A percentile compares a stretch with the other conserved stretches of the same genome.
Evolutionary conservation across 129 eudicot genomes (phyloP).

Genomic region (Calendula officinalis): DNA sequence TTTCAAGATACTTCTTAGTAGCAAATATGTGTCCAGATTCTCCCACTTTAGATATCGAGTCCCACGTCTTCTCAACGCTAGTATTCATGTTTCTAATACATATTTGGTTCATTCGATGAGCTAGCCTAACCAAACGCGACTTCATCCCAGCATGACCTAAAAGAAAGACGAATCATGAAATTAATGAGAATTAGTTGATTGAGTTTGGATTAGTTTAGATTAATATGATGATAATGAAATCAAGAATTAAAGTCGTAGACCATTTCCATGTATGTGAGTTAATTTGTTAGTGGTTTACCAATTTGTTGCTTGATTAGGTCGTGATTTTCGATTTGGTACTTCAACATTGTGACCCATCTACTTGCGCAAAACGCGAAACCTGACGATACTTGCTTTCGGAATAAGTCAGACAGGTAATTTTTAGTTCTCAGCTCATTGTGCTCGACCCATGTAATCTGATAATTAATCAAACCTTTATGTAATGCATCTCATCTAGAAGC

Average conservation of each 20-base stretch:
- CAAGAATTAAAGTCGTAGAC: too few species aligned
- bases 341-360: slow-evolving; percentile 49
- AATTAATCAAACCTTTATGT: neutral
- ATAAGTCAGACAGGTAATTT: slow-evolving; percentile 16
- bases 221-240: neutral
- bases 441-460: slow-evolving; percentile 59
- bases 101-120: slow-evolving; percentile 42
- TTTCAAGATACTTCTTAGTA: slow-evolving; percentile 23
- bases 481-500: neutral
- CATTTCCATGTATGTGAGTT: too few species aligned
- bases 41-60: slow-evolving; percentile 20
- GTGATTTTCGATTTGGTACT: slow-evolving; percentile 33
- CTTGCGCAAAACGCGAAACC: slow-evolving; percentile 45
- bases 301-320: slow-evolving; percentile 2
- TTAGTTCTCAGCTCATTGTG: slow-evolving; percentile 29
- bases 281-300: slow-evolving; percentile 15
- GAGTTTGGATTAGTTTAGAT: neutral
- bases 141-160: slow-evolving; percentile 21
- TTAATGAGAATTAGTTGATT: neutral
- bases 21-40: slow-evolving; percentile 35
- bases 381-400: slow-evolving; percentile 28
- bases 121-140: slow-evolving; percentile 36
- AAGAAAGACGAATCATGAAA: neutral
- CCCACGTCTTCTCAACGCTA: slow-evolving; percentile 31
- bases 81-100: slow-evolving; percentile 34